phyloP scores from a whole-genome alignment of 2,329 filamentous ascomycete species.

The Ramichloridium luteum region DNA sequence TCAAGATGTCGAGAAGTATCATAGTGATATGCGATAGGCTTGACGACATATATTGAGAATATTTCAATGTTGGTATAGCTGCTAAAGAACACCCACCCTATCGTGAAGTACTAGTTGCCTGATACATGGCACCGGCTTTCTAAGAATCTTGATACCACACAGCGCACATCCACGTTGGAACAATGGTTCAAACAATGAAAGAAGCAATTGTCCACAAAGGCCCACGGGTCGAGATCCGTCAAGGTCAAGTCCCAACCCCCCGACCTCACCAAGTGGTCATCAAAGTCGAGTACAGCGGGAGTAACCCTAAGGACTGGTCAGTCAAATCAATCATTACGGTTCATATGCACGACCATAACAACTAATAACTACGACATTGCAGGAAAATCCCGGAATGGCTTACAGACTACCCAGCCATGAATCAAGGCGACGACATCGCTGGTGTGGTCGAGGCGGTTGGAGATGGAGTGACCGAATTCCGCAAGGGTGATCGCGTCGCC shows the following conservation, averaged over 20 bases:
- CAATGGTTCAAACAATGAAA: conserved; percentile 20
- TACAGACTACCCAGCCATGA: conserved; percentile 9
- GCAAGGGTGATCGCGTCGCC: conserved; percentile 44
- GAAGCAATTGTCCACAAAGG: conserved; percentile 26
- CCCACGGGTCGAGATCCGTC: conserved; percentile 27
- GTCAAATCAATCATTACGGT: not conserved
- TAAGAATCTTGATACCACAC: no score
- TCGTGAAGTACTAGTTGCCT: no score
- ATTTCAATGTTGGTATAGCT: no score
- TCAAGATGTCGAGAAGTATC: no score
- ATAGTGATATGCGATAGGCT: no score
- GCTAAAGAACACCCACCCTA: no score
- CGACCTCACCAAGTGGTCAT: conserved; percentile 22
- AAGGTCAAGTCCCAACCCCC: conserved; percentile 32
- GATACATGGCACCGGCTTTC: no score
- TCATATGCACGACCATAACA: no score
- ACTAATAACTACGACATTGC: no score
- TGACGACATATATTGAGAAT: no score
- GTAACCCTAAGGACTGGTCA: conserved; percentile 24
- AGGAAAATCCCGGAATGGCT: conserved; percentile 15
- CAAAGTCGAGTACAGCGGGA: conserved; percentile 22
- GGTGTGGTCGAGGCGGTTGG: conserved; percentile 43
- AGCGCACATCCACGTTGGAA: no score
- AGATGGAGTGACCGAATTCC: conserved; percentile 44
- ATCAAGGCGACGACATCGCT: conserved; percentile 26